Evolutionary conservation across 768 basidiomycete species (phyloP).

Genomic region (Boletus fagicola): DNA sequence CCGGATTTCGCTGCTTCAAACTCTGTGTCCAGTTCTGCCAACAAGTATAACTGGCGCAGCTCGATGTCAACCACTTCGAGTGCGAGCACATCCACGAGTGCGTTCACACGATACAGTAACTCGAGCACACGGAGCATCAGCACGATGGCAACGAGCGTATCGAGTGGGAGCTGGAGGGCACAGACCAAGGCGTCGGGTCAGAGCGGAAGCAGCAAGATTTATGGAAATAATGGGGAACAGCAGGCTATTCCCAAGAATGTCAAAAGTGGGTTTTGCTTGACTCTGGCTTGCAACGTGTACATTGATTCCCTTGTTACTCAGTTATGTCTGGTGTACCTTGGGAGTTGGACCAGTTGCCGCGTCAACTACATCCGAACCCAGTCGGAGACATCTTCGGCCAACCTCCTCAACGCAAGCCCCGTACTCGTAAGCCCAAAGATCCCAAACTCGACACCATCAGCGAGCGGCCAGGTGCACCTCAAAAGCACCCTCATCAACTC

Average conservation of each 20-base stretch:
- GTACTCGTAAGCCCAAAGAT: slow-evolving; percentile 67
- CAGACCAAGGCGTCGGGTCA: slow-evolving; percentile 29
- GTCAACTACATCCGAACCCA: slow-evolving; percentile 59
- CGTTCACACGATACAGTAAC: slow-evolving; percentile 76
- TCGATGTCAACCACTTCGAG: slow-evolving; percentile 70
- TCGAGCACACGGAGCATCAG: slow-evolving; percentile 70
- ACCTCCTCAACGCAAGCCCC: slow-evolving; percentile 58
- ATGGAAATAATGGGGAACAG: slow-evolving; percentile 24
- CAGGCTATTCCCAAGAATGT: slow-evolving; percentile 60
- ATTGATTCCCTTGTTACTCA: slow-evolving; percentile 28
- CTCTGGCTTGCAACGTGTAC: neutral
- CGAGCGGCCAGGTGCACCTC: slow-evolving; percentile 54
- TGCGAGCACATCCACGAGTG: slow-evolving; percentile 64
- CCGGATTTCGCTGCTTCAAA: slow-evolving; percentile 53
- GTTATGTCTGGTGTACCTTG: slow-evolving; percentile 78
- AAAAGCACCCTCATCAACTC: slow-evolving; percentile 47
- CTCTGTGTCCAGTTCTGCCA: slow-evolving; percentile 50
- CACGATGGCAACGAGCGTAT: slow-evolving; percentile 79
- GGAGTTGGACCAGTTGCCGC: slow-evolving; percentile 68
- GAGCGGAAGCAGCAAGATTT: slow-evolving; percentile 11
- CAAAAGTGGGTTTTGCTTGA: slow-evolving; percentile 64
- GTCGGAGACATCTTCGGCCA: slow-evolving; percentile 59
- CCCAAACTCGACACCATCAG: slow-evolving; percentile 69
- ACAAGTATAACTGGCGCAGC: slow-evolving; percentile 66
- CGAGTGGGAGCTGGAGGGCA: slow-evolving; percentile 70